Percentiles rank a stretch among this genome's conserved stretches.
These are phyloP conservation scores for Phytophthora sp. DNA, from an alignment of 352 stramenopile genomes.

Conservation along the genomic window DNA sequence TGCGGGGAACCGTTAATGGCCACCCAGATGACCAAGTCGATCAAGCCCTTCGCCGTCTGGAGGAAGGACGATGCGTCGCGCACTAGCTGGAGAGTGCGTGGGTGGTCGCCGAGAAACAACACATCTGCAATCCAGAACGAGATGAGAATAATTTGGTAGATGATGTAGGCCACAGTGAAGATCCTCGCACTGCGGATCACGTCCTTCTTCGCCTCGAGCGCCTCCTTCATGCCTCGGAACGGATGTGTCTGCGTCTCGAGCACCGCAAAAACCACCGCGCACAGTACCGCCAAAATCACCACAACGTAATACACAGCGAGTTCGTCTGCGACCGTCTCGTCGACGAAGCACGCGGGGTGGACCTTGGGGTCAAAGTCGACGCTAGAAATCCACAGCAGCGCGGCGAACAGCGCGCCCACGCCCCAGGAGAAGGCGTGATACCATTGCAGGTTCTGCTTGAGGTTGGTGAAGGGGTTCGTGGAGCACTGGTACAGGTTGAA, in stretches of 20 bases:
- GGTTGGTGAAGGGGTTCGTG: slow-evolving; percentile 90
- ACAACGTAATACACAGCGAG: slow-evolving; percentile 79
- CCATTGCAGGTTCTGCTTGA: slow-evolving; percentile 67
- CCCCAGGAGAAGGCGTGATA: slow-evolving; percentile 85
- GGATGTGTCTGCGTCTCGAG: slow-evolving; percentile 78
- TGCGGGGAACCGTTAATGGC: slow-evolving; percentile 65
- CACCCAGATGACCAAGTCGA: slow-evolving; percentile 87
- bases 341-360: slow-evolving; percentile 71
- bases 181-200: slow-evolving; percentile 83
- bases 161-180: slow-evolving; percentile 80
- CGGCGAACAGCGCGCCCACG: slow-evolving; percentile 56
- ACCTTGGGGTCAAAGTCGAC: slow-evolving; percentile 55
- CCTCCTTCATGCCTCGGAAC: slow-evolving; percentile 78
- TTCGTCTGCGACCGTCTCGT: slow-evolving; percentile 69
- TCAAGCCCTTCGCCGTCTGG: slow-evolving; percentile 77
- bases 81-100: slow-evolving; percentile 38
- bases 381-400: slow-evolving; percentile 59
- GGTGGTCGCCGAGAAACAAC: slow-evolving; percentile 44
- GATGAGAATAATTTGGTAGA: slow-evolving; percentile 88
- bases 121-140: slow-evolving; percentile 77
- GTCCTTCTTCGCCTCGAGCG: slow-evolving; percentile 78
- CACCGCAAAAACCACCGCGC: slow-evolving; percentile 63
- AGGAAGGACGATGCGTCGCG: slow-evolving; percentile 74
- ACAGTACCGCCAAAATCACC: slow-evolving; percentile 75
- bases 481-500: slow-evolving; percentile 86